A percentile compares a stretch with the other conserved stretches of the same genome.
Evolutionary conservation across 768 basidiomycete genomes (phyloP).

Genomic region (Podaxis mareebaensis): DNA sequence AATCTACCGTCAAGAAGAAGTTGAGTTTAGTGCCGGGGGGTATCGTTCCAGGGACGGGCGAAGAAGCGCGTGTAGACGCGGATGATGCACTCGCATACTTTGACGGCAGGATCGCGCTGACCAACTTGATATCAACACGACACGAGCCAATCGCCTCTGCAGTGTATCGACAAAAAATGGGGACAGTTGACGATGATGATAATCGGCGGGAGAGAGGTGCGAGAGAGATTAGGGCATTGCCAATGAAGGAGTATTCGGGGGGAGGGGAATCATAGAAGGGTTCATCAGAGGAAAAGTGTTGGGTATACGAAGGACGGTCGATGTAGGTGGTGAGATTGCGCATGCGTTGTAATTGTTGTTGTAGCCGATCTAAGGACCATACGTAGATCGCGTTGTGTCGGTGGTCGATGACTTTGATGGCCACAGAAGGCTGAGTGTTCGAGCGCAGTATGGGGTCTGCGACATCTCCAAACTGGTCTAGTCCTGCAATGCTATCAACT

Average conservation of each 20-base stretch:
- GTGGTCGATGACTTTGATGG: conserved; percentile 90
- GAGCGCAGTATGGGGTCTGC: conserved; percentile 79
- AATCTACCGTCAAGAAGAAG: conserved; percentile 85
- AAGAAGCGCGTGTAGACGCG: conserved; percentile 71
- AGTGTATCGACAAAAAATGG: conserved; percentile 93
- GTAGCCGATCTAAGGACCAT: conserved; percentile 89
- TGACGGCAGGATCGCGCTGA: conserved; percentile 64
- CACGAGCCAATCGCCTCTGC: conserved; percentile 96
- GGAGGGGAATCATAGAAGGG: conserved; percentile 90
- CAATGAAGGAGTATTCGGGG: conserved; percentile 91
- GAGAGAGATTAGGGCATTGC: conserved; percentile 81
- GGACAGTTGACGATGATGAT: conserved; percentile 73
- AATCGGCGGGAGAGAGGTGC: conserved; percentile 77
- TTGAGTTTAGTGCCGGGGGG: conserved; percentile 77
- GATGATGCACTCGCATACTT: conserved; percentile 62
- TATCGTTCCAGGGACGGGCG: conserved; percentile 69
- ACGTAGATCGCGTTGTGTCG: conserved; percentile 84
- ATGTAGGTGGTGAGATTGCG: conserved; percentile 88
- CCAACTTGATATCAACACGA: conserved; percentile 79
- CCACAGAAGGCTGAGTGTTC: conserved; percentile 78
- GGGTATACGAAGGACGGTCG: conserved; percentile 89
- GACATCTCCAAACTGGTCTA: conserved; percentile 92
- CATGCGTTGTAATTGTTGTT: conserved; percentile 91
- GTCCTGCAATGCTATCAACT: conserved; percentile 80
- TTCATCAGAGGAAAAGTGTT: conserved; percentile 91